phyloP scores from a whole-genome alignment of 1,284 basidiomycete species.

The Phellinidium pouzarii region DNA sequence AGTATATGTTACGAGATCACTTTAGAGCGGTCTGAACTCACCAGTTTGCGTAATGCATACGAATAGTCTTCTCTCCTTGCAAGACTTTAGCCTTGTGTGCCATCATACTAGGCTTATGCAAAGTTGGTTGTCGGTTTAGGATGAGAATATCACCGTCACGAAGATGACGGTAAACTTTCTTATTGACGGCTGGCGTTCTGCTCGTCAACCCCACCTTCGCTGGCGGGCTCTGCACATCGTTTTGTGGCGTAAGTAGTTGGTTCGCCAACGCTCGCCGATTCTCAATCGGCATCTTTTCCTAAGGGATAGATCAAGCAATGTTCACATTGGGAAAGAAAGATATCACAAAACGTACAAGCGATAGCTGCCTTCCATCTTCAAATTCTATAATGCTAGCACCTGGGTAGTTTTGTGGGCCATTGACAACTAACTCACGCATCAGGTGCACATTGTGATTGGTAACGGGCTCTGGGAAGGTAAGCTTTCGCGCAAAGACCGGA shows the following conservation, averaged over 20 bases:
- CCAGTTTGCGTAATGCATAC: constrained; percentile 99
- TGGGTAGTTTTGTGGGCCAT: constrained; percentile 85
- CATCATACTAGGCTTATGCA: constrained; percentile 99
- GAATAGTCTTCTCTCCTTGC: constrained; percentile 96
- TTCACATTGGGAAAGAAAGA: constrained; percentile 5
- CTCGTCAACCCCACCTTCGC: constrained; percentile 58
- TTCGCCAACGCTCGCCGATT: constrained; percentile 96
- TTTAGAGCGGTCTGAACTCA: constrained; percentile 33
- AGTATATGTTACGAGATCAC: constrained; percentile 10
- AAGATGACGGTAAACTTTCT: constrained; percentile 96
- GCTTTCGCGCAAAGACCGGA: constrained; percentile 93
- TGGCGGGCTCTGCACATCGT: constrained; percentile 47
- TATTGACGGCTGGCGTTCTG: constrained; percentile 76
- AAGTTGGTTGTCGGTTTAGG: constrained; percentile 95
- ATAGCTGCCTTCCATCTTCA: constrained; percentile 87
- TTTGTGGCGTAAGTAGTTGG: constrained; percentile 90
- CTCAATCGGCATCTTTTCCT: constrained; percentile 84
- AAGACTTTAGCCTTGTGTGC: constrained; percentile 91
- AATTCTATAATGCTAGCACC: constrained; percentile 94
- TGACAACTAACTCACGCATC: constrained; percentile 88
- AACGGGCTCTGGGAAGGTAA: constrained; percentile 97
- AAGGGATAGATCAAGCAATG: constrained; percentile 5
- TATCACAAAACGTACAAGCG: constrained; percentile 47
- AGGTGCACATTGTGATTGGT: constrained; percentile 88
- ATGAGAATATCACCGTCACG: constrained; percentile 94